Percentiles rank a stretch among this genome's conserved stretches.
Evolutionary conservation across 1,139 yeast genomes (phyloP).

Genomic region (Yamadazyma spencermartinsiae): DNA sequence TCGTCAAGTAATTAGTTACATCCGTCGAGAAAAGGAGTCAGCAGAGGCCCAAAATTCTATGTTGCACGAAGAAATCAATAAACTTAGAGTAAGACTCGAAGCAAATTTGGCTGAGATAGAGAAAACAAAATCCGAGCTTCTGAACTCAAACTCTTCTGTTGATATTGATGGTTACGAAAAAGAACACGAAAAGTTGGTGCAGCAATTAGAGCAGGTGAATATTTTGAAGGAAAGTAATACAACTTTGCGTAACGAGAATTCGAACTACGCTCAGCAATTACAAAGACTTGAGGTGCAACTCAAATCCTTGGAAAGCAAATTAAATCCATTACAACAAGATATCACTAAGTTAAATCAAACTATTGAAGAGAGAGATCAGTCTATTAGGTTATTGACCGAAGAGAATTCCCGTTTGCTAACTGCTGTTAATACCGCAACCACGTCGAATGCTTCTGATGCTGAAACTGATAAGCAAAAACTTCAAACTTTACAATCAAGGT

Average conservation of each 20-base stretch:
- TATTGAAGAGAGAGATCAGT: constrained; percentile 24
- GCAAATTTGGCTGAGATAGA: constrained; percentile 44
- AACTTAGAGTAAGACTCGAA: constrained; percentile 45
- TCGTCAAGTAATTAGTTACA: constrained; percentile 58
- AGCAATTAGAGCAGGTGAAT: constrained; percentile 67
- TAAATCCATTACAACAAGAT: constrained; percentile 25
- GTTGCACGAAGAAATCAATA: constrained; percentile 48
- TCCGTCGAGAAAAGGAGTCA: constrained; percentile 78
- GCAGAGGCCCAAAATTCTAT: constrained; percentile 59
- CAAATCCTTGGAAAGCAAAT: constrained; percentile 15
- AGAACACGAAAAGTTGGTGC: constrained; percentile 55
- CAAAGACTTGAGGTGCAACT: constrained; percentile 24
- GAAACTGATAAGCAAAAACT: constrained; percentile 25
- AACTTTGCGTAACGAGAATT: constrained; percentile 59
- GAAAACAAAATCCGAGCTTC: constrained; percentile 44
- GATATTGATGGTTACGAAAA: constrained; percentile 40
- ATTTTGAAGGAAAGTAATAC: constrained; percentile 73
- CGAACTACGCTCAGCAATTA: constrained; percentile 24
- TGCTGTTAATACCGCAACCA: constrained; percentile 10
- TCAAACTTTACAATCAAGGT: constrained; percentile 26
- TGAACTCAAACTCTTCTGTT: constrained; percentile 32
- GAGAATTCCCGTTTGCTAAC: constrained; percentile 36
- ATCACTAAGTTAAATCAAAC: constrained; percentile 26
- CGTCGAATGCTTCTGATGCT: constrained; percentile 14
- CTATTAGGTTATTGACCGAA: constrained; percentile 34